These are phyloP conservation scores for Diplotaxis tenuifolia DNA, from an alignment of 345 rosid species.

Conservation along the genomic window DNA sequence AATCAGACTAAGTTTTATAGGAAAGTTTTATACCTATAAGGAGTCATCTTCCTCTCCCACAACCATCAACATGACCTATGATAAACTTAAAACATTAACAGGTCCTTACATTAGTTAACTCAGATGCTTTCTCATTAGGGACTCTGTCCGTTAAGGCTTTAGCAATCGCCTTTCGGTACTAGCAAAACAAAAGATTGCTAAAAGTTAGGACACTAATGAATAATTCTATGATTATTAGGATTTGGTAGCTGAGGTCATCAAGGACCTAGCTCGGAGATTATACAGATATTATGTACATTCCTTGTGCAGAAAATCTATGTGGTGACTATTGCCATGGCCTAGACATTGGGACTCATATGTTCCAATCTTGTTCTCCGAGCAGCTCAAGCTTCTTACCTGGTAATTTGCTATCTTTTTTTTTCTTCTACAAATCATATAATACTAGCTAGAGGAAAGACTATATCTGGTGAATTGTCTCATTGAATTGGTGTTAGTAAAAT, in stretches of 20 bases:
- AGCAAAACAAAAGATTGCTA: constrained; percentile 32
- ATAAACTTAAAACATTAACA: background rate
- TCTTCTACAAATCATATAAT: no score
- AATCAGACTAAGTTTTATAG: no score
- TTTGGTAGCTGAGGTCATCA: no score
- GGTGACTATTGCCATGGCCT: no score
- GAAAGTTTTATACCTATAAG: no score
- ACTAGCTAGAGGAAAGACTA: no score
- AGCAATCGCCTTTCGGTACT: constrained; percentile 76
- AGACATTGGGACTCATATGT: background rate
- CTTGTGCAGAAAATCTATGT: no score
- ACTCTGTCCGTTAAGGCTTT: constrained; percentile 77
- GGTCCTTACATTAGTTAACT: constrained; percentile 55
- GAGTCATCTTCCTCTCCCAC: constrained; percentile 95
- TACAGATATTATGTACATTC: no score
- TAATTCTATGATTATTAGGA: no score
- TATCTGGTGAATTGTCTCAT: no score
- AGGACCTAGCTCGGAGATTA: no score
- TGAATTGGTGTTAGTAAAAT: no score
- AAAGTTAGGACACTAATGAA: background rate
- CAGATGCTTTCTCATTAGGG: constrained; percentile 50
- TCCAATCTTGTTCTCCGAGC: background rate
- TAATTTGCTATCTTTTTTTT: background rate
- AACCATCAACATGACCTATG: constrained; percentile 81
- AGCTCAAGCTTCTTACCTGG: background rate